phyloP scores from a whole-genome alignment of 2,329 filamentous ascomycete genomes.

The Clarireedia sp. region DNA sequence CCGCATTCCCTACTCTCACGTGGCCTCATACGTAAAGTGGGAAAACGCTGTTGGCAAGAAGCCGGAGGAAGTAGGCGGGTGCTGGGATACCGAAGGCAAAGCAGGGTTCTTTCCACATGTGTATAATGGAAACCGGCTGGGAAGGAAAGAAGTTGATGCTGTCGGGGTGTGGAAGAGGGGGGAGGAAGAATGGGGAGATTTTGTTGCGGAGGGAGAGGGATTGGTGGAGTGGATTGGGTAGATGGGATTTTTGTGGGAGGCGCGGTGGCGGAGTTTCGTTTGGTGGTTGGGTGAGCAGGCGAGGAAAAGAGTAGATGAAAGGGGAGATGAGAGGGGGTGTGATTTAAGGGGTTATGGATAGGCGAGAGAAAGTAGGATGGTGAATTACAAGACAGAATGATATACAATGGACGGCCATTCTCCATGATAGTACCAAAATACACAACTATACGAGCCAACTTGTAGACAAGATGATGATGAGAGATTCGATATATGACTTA shows the following conservation, averaged over 20 bases:
- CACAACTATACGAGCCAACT: too few species aligned
- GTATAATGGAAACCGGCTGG: constrained; percentile 24
- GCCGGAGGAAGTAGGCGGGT: constrained; percentile 18
- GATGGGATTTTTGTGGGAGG: not conserved
- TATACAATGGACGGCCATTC: too few species aligned
- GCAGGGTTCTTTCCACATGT: constrained; percentile 25
- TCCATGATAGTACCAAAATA: too few species aligned
- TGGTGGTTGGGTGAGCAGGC: too few species aligned
- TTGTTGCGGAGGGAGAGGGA: constrained; percentile 9
- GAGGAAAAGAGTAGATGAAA: too few species aligned
- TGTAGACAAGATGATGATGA: too few species aligned
- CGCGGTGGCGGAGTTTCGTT: too few species aligned
- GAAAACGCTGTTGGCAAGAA: constrained; percentile 20
- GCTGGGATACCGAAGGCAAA: constrained; percentile 23
- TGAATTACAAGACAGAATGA: too few species aligned
- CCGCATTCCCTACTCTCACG: constrained; percentile 20
- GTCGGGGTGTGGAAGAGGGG: constrained; percentile 17
- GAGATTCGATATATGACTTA: too few species aligned
- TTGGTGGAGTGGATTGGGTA: not conserved
- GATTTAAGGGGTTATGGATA: too few species aligned
- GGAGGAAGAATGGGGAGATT: constrained; percentile 19
- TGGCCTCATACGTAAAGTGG: constrained; percentile 20
- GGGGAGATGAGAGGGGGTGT: not conserved
- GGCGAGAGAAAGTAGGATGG: too few species aligned
- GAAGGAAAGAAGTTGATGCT: constrained; percentile 22